Evolutionary conservation across 2,329 filamentous ascomycete species (phyloP).

Genomic region (Tolypocladium ophioglossoides): DNA sequence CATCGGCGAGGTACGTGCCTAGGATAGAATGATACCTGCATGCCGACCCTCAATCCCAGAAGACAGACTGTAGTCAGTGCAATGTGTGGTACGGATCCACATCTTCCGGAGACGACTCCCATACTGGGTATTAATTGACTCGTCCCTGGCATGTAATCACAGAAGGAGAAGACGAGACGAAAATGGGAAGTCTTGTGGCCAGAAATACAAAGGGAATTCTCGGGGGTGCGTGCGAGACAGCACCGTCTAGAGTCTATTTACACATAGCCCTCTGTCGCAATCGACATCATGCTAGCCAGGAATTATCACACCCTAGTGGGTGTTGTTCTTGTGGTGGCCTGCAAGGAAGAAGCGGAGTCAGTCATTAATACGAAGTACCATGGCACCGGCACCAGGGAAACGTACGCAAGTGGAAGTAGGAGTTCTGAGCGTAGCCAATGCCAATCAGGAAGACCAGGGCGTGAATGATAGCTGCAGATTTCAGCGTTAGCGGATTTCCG

Average conservation of each 20-base stretch:
- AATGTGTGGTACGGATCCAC: too few species aligned
- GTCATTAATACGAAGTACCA: neutral
- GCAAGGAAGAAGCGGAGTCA: slow-evolving; percentile 1
- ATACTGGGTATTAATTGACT: neutral
- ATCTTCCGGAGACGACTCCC: neutral
- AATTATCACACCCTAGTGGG: slow-evolving; percentile 56
- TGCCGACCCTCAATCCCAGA: too few species aligned
- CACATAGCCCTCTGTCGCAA: slow-evolving; percentile 20
- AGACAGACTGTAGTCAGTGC: too few species aligned
- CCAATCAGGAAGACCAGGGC: slow-evolving; percentile 66
- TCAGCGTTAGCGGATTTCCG: slow-evolving; percentile 9
- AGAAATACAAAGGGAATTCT: slow-evolving; percentile 2
- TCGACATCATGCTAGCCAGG: slow-evolving; percentile 12
- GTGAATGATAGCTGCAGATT: slow-evolving; percentile 68
- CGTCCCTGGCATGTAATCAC: neutral
- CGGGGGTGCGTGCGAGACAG: neutral
- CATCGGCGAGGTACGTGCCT: too few species aligned
- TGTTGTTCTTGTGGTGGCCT: slow-evolving; percentile 99
- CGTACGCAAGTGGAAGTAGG: slow-evolving; percentile 99
- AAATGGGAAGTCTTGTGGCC: neutral
- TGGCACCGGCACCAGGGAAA: slow-evolving; percentile 15
- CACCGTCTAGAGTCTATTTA: slow-evolving; percentile 31
- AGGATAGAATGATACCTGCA: too few species aligned
- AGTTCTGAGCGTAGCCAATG: slow-evolving; percentile 92
- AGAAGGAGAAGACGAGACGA: neutral